A percentile compares a stretch with the other conserved stretches of the same genome.
phyloP scores from a whole-genome alignment of 163 green algal species.

The Chlorella variabilis region DNA sequence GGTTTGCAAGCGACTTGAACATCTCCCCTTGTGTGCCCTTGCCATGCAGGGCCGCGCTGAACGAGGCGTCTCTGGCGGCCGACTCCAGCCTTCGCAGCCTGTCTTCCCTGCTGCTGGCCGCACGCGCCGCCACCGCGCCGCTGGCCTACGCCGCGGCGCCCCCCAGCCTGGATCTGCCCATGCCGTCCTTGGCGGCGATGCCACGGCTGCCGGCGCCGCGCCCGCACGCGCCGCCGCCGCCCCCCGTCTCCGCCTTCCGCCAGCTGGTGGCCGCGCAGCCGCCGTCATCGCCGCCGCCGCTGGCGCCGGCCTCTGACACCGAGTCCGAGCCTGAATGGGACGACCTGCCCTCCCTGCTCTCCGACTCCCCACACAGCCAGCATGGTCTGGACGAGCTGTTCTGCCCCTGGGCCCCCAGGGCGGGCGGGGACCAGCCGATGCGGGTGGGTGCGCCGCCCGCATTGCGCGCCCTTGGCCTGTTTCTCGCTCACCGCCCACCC shows the following conservation, averaged over 20 bases:
- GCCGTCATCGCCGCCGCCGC: neutral
- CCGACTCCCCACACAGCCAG: neutral
- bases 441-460: neutral
- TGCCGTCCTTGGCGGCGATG: no score
- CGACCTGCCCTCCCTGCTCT: neutral
- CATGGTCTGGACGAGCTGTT: neutral
- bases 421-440: neutral
- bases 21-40: no score
- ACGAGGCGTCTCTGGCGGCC: no score
- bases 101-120: neutral
- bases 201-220: neutral
- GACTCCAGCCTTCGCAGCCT: neutral
- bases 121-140: neutral
- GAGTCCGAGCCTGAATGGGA: no score
- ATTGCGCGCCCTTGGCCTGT: no score
- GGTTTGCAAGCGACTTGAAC: no score
- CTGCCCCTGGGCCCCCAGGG: conserved; percentile 8
- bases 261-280: no score
- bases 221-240: no score
- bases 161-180: neutral
- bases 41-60: neutral
- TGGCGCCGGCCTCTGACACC: neutral
- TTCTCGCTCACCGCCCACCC: no score
- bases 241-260: no score
- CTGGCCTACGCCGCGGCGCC: neutral